Conservation (phyloP, 75 land plant genomes). For the Chamaecyparis obtusa region DNA sequence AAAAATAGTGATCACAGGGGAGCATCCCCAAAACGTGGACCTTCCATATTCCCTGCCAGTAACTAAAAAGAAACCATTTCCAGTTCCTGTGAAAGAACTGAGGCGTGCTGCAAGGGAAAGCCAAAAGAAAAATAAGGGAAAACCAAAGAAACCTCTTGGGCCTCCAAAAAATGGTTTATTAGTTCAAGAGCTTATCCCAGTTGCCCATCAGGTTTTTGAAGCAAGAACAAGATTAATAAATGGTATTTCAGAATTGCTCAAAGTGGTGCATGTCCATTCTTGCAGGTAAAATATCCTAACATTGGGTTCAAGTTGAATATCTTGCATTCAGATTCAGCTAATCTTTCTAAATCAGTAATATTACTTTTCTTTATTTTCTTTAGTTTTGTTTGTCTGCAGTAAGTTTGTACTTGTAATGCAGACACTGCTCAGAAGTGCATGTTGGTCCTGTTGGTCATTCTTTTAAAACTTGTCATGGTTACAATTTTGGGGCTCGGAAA, state of each 20-base stretch:
- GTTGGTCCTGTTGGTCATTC: conserved; percentile 86
- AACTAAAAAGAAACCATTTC: conserved; percentile 83
- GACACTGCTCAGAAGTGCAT: conserved; percentile 82
- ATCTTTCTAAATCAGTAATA: not conserved
- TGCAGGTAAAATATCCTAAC: conserved; percentile 64
- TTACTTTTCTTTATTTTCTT: conserved; percentile 2
- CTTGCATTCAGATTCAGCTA: not conserved
- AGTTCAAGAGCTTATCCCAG: conserved; percentile 64
- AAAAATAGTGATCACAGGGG: conserved; percentile 21
- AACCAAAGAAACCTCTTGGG: conserved; percentile 33
- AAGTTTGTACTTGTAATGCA: conserved; percentile 28
- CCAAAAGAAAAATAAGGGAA: conserved; percentile 31
- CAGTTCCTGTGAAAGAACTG: conserved; percentile 62
- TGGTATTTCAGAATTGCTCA: conserved; percentile 62
- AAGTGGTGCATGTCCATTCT: conserved; percentile 68
- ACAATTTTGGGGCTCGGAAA: conserved; percentile 26
- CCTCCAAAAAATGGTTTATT: conserved; percentile 88
- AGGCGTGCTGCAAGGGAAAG: conserved; percentile 62
- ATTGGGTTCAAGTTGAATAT: conserved; percentile 4
- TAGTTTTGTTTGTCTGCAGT: not conserved
- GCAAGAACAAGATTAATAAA: conserved; percentile 58
- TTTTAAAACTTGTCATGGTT: conserved; percentile 76
- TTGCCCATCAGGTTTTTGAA: conserved; percentile 66
- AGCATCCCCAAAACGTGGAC: conserved; percentile 77
- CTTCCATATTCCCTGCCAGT: conserved; percentile 58